Evolutionary conservation across 805 yeast genomes (phyloP).

Genomic region (Hanseniaspora valbyensis): DNA sequence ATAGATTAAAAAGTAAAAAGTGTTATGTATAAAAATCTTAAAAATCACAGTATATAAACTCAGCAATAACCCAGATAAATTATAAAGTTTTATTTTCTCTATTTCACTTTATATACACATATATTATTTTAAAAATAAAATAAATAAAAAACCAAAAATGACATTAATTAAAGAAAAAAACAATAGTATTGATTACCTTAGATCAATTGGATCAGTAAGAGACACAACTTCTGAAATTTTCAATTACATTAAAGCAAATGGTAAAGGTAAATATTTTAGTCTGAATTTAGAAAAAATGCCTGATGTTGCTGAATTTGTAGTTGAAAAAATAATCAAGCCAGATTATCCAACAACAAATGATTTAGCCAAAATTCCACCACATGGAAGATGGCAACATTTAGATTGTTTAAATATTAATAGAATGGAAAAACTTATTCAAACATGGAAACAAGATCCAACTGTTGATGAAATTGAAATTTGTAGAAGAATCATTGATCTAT

Average conservation of each 20-base stretch:
- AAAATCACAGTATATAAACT: too few relatives aligned
- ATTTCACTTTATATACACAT: not conserved
- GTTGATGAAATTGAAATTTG: conserved; percentile 37
- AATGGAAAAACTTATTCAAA: conserved; percentile 33
- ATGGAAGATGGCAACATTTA: conserved; percentile 59
- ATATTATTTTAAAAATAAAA: too few relatives aligned
- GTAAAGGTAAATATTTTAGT: conserved; percentile 31
- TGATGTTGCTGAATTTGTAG: conserved; percentile 37
- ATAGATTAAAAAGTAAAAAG: too few relatives aligned
- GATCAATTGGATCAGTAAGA: conserved; percentile 46
- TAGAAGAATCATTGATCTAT: conserved; percentile 44
- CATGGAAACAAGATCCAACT: conserved; percentile 30
- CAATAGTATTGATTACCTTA: conserved; percentile 27
- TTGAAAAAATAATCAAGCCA: conserved; percentile 33
- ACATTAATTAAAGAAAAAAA: not conserved
- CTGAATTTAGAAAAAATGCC: conserved; percentile 36
- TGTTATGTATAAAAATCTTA: too few relatives aligned
- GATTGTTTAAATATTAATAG: conserved; percentile 41
- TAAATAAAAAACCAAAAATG: not conserved
- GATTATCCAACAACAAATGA: conserved; percentile 34
- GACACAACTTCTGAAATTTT: conserved; percentile 39
- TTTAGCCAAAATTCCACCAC: conserved; percentile 44
- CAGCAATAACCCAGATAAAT: too few relatives aligned
- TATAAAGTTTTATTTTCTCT: too few relatives aligned
- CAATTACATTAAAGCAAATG: conserved; percentile 30